These are phyloP conservation scores for Coemansia sp. DNA, from an alignment of 192 early-diverging fungal species.

Conservation along the genomic window DNA sequence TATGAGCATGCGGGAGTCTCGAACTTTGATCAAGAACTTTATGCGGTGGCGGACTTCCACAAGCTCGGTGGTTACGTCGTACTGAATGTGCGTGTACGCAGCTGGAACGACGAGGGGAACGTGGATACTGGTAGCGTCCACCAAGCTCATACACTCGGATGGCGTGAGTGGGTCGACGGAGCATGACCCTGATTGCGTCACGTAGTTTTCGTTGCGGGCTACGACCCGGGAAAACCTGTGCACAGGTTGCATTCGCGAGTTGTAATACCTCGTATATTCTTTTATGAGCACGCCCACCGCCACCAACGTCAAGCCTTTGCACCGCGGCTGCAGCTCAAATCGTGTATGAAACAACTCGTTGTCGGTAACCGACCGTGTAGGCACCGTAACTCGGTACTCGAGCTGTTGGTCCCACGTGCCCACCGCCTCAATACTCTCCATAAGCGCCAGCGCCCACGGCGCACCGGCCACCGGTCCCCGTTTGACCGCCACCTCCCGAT, in stretches of 20 bases:
- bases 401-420: conserved; percentile 56
- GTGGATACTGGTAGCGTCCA: conserved; percentile 35
- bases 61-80: conserved; percentile 40
- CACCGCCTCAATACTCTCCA: conserved; percentile 53
- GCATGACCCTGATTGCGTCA: conserved; percentile 22
- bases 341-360: conserved; percentile 55
- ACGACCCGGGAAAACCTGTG: conserved; percentile 33
- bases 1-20: conserved; percentile 27
- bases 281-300: conserved; percentile 55
- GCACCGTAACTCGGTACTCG: conserved; percentile 58
- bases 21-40: conserved; percentile 53
- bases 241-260: conserved; percentile 15
- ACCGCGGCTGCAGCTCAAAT: conserved; percentile 50
- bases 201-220: conserved; percentile 48
- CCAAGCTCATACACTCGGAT: conserved; percentile 31
- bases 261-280: conserved; percentile 57
- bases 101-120: conserved; percentile 37
- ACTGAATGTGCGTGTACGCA: conserved; percentile 40
- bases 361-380: conserved; percentile 56
- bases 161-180: conserved; percentile 14
- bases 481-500: conserved; percentile 41
- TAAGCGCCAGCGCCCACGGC: conserved; percentile 52
- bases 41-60: conserved; percentile 53
- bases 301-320: conserved; percentile 45
- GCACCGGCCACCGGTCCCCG: conserved; percentile 54